phyloP scores from a whole-genome alignment of 106 monocot genomes.

The Vanilla planifolia region DNA sequence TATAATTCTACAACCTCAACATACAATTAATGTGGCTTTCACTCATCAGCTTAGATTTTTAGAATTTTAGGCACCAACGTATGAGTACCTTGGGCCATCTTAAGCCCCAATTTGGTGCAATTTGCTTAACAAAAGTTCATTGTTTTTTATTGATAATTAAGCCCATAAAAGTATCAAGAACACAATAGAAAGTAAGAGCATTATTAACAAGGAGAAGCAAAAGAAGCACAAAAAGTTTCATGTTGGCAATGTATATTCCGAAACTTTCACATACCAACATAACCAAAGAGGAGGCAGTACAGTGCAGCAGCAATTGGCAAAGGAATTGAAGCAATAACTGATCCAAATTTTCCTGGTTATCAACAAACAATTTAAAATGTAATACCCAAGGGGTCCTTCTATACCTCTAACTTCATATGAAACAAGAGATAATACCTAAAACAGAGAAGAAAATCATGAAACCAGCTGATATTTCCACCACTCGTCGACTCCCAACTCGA shows the following conservation, averaged over 20 bases:
- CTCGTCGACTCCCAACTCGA: constrained; percentile 86
- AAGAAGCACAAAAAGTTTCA: no score
- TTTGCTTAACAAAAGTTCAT: no score
- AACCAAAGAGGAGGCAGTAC: constrained; percentile 81
- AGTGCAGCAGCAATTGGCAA: constrained; percentile 66
- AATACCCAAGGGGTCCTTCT: neutral
- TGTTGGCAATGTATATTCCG: neutral
- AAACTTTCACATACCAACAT: constrained; percentile 42
- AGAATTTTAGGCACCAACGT: no score
- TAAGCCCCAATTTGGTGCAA: no score
- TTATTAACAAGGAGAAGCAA: no score
- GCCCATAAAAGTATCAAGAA: no score
- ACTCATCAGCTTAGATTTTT: no score
- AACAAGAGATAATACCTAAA: constrained; percentile 46
- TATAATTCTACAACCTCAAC: no score
- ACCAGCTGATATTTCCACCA: constrained; percentile 86
- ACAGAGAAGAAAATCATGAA: constrained; percentile 99
- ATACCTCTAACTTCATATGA: neutral
- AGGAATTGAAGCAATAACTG: constrained; percentile 86
- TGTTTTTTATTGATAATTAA: no score
- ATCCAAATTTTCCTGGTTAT: constrained; percentile 81
- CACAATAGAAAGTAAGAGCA: no score
- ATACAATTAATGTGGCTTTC: no score
- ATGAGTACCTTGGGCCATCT: no score
- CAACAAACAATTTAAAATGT: neutral